phyloP scores from a whole-genome alignment of 2,329 filamentous ascomycete genomes.

The Cryphonectria parasitica region DNA sequence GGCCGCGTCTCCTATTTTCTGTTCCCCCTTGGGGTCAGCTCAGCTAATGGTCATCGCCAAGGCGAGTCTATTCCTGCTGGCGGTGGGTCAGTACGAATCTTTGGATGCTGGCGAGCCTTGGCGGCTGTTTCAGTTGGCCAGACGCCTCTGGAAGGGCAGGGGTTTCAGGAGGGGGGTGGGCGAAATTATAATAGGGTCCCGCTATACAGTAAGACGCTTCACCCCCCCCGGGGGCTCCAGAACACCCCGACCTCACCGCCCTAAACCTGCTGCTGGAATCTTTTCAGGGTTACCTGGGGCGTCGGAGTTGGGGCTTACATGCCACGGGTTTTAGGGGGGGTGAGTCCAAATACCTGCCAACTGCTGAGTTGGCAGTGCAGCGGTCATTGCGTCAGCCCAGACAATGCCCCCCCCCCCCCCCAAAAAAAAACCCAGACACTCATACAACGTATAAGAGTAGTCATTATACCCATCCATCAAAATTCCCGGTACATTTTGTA shows the following conservation, averaged over 20 bases:
- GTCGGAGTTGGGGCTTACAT: background rate
- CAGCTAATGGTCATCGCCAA: slow-evolving; percentile 25
- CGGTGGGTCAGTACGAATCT: background rate
- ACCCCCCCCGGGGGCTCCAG: background rate
- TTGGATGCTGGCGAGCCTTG: slow-evolving; percentile 24
- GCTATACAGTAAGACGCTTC: background rate
- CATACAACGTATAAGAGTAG: background rate
- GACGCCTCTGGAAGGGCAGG: slow-evolving; percentile 15
- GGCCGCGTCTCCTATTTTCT: slow-evolving; percentile 19
- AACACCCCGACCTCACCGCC: background rate
- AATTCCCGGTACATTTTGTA: background rate
- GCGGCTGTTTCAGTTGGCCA: slow-evolving; percentile 29
- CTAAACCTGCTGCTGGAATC: slow-evolving; percentile 4
- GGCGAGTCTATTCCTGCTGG: slow-evolving; percentile 12
- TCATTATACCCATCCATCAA: background rate
- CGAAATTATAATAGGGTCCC: background rate
- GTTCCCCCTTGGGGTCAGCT: background rate
- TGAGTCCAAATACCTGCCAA: background rate
- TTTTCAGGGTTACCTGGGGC: background rate
- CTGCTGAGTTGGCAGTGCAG: background rate
- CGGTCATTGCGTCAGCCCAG: slow-evolving; percentile 17
- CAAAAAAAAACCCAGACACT: background rate
- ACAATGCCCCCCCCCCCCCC: too few species aligned
- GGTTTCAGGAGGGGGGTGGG: slow-evolving; percentile 16
- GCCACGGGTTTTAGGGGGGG: background rate